Evolutionary conservation across 2,329 filamentous ascomycete species (phyloP), one percentile per base, ranked within the genome.

Genomic region (Chaetomium globosum): DNA sequence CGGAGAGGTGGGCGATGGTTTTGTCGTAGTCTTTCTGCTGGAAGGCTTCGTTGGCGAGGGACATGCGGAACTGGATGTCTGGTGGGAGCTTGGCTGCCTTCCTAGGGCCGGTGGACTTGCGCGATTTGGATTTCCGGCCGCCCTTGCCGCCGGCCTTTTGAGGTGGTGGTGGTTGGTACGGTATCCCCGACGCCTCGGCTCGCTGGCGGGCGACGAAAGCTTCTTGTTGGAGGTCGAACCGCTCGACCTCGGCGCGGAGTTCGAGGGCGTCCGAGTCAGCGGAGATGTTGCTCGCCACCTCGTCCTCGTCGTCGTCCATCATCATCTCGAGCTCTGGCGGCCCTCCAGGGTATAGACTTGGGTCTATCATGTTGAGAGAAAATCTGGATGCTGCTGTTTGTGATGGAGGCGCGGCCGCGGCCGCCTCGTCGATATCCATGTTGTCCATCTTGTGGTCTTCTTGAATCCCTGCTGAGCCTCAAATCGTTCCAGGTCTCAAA

Each of bases 51-150:
- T 87, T 90, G 3, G 91, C 90, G 72, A 85, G 81, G 55, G 84
- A 83, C 57, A 93, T 81, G 51, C 88, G 81, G 49, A 85, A 80
- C 71, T 89, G 91, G 75, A 93, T 91, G 70, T 92, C 88, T 49
- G 83, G 86, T 53, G 88, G 85, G 19, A 88, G 89, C 73, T 91
- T 89, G 9, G 85, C 87, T 28, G 86, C 83, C 73, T 87, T 86
- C 21, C 84, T 80, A 30, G 83, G 83, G 7, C 83, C 83, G 6
- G 77, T 59, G 21, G 46, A 43, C 52, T 57, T 65, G 13, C 54
- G 59, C 9, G 63, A 61, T 10, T 63, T 61, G 12, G 21, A 52
- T n/a, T 67, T 69, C 4, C 63, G 48, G 23, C 54, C 33, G 30
- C 33, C 57, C 6, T 61, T 39, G 13, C 54, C 43, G 49, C 33